A percentile compares a stretch with the other conserved stretches of the same genome.
phyloP scores from a whole-genome alignment of 441 rosid species.

The Gossypium trilobum region DNA sequence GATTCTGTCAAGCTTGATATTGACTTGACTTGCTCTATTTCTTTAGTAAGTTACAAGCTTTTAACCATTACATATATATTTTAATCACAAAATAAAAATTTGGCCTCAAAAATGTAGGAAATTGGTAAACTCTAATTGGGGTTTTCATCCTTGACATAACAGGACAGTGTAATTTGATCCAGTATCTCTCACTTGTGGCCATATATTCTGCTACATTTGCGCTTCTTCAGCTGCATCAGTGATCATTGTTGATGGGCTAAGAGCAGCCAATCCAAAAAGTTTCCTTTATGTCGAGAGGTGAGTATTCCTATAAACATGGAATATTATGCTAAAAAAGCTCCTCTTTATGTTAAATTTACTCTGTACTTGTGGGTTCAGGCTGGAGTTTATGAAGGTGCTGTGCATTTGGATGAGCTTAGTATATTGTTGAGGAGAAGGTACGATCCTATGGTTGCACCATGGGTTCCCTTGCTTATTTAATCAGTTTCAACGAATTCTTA shows the following conservation, averaged over 20 bases:
- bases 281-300: constrained; percentile 81
- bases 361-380: constrained; percentile 28
- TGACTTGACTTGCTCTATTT: constrained; percentile 81
- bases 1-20: constrained; percentile 75
- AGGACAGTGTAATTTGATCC: constrained; percentile 81
- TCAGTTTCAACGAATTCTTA: not conserved
- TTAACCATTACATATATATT: not conserved
- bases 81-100: not conserved
- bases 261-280: constrained; percentile 53
- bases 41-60: constrained; percentile 50
- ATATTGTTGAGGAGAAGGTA: constrained; percentile 61
- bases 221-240: constrained; percentile 90
- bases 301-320: not conserved
- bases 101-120: not conserved
- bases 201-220: constrained; percentile 81
- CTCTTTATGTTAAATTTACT: not conserved
- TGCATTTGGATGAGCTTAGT: constrained; percentile 74
- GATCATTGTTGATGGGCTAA: constrained; percentile 60
- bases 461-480: not conserved
- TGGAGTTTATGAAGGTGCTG: constrained; percentile 52
- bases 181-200: constrained; percentile 78
- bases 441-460: not conserved
- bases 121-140: not conserved
- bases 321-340: too few relatives aligned
- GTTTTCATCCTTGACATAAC: constrained; percentile 16